These are phyloP conservation scores for Kodamaea hsintzibuensis DNA, from an alignment of 805 yeast species.

Conservation along the genomic window DNA sequence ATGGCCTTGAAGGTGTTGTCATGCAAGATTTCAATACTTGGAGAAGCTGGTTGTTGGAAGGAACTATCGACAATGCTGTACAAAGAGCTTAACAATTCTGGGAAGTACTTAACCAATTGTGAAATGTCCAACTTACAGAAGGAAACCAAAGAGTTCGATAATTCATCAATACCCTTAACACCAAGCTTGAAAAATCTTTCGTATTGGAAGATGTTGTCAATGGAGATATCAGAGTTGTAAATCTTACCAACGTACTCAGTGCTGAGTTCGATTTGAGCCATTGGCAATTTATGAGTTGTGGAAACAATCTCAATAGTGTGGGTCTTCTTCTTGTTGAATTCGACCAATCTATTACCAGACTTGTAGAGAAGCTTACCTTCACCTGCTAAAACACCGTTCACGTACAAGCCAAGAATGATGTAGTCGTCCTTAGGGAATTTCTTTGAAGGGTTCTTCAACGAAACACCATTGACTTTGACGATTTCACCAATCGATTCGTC, in stretches of 20 bases:
- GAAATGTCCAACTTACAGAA: conserved; percentile 55
- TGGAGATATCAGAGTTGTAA: conserved; percentile 57
- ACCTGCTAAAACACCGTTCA: conserved; percentile 65
- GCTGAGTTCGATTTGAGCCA: conserved; percentile 53
- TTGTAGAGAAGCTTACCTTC: conserved; percentile 55
- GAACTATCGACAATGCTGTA: conserved; percentile 33
- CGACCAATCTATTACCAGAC: conserved; percentile 47
- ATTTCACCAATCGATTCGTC: conserved; percentile 74
- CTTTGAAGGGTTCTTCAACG: conserved; percentile 35
- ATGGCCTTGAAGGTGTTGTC: conserved; percentile 53
- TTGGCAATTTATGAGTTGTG: conserved; percentile 32
- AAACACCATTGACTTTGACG: conserved; percentile 62
- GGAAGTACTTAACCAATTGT: conserved; percentile 60
- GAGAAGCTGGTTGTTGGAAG: conserved; percentile 21
- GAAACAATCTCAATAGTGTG: conserved; percentile 47
- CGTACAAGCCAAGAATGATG: conserved; percentile 54
- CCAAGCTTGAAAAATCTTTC: conserved; percentile 46
- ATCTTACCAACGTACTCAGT: conserved; percentile 69
- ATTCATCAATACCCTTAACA: conserved; percentile 41
- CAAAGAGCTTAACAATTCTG: conserved; percentile 48
- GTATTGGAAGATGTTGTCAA: conserved; percentile 57
- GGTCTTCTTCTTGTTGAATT: conserved; percentile 44
- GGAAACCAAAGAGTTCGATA: conserved; percentile 47
- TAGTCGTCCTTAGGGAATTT: conserved; percentile 49
- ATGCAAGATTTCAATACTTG: conserved; percentile 31